These are phyloP conservation scores for Draba incana DNA, from an alignment of 345 rosid genomes.

Conservation along the genomic window DNA sequence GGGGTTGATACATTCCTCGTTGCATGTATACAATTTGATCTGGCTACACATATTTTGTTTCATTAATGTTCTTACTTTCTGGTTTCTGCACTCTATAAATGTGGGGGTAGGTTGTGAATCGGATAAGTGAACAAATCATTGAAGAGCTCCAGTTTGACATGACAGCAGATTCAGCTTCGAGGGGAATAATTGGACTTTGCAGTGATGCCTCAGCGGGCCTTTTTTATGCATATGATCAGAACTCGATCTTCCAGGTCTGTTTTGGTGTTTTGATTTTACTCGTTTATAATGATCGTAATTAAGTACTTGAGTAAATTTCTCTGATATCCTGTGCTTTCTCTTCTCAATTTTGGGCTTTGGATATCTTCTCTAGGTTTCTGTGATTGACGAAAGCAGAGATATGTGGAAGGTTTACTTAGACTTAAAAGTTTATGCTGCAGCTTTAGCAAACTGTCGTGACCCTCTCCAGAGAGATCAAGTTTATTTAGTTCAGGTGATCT, in stretches of 20 bases:
- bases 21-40: conserved; percentile 9
- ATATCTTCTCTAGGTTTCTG: conserved; percentile 70
- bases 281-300: conserved; percentile 27
- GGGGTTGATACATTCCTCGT: conserved; percentile 18
- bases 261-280: conserved; percentile 24
- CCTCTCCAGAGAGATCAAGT: conserved; percentile 97
- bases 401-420: conserved; percentile 99
- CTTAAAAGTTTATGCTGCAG: conserved; percentile 94
- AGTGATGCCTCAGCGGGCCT: conserved; percentile 98
- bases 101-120: conserved; percentile 78
- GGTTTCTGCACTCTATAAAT: conserved; percentile 34
- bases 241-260: conserved; percentile 90
- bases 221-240: conserved; percentile 96
- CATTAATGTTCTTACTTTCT: conserved; percentile 31
- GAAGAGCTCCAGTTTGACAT: conserved; percentile 98
- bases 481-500: conserved; percentile 86
- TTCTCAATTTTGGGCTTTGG: conserved; percentile 31
- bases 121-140: conserved; percentile 94
- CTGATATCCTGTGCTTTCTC: conserved; percentile 17
- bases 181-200: conserved; percentile 91
- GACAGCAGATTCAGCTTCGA: conserved; percentile 76
- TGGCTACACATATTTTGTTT: conserved; percentile 25
- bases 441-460: conserved; percentile 86
- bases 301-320: conserved; percentile 11
- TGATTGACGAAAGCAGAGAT: conserved; percentile 91